Conservation (phyloP, 2,329 filamentous ascomycete species). For the Sarocladium kiliense region DNA sequence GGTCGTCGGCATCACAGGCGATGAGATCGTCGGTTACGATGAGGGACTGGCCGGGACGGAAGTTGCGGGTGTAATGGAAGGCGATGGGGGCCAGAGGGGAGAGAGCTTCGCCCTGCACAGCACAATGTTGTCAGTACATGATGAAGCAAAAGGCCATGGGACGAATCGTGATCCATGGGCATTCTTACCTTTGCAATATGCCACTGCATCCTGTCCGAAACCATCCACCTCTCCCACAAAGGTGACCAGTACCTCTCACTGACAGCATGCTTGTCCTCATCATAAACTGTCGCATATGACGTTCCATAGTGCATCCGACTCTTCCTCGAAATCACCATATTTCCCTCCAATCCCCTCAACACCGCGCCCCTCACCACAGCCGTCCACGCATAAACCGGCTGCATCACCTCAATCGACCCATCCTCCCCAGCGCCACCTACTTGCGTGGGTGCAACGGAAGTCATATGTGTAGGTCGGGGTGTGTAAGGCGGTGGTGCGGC, state of each 20-base stretch:
- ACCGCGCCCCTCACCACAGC: conserved; percentile 75
- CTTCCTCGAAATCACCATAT: conserved; percentile 71
- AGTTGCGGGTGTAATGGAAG: conserved; percentile 83
- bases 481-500: conserved; percentile 58
- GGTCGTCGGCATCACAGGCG: conserved; percentile 65
- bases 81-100: conserved; percentile 70
- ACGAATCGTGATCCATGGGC: background rate
- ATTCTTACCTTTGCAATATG: conserved; percentile 66
- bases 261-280: conserved; percentile 68
- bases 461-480: conserved; percentile 63
- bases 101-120: conserved; percentile 61
- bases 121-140: background rate
- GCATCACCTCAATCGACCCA: conserved; percentile 70
- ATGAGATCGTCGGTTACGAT: conserved; percentile 77
- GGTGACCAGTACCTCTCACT: conserved; percentile 75
- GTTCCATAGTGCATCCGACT: conserved; percentile 76
- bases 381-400: conserved; percentile 78
- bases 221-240: conserved; percentile 79
- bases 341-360: conserved; percentile 68
- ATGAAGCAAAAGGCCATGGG: background rate
- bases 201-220: conserved; percentile 80
- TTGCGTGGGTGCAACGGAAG: conserved; percentile 27
- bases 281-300: conserved; percentile 75
- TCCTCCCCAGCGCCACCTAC: conserved; percentile 32
- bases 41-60: conserved; percentile 71